Evolutionary conservation across 2,329 filamentous ascomycete genomes (phyloP).

Genomic region (Pseudocercospora pini-densiflorae): DNA sequence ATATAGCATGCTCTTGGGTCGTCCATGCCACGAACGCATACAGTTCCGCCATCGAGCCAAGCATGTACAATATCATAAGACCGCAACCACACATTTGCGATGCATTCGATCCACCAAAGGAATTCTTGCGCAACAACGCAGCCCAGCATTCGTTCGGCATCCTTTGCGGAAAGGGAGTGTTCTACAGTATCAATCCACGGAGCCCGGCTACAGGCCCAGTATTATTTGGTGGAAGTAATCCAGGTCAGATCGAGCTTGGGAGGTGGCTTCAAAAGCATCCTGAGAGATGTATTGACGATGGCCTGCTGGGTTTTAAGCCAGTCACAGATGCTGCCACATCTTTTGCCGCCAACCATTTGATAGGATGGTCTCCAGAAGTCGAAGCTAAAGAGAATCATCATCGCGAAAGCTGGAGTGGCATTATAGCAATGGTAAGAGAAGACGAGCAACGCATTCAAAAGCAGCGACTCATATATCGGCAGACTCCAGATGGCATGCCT

Average conservation of each 20-base stretch:
- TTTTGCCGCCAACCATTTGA: neutral
- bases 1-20: conserved; percentile 64
- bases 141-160: neutral
- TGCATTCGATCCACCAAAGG: neutral
- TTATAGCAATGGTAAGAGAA: neutral
- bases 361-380: neutral
- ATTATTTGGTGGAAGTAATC: conserved; percentile 1
- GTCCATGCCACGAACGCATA: conserved; percentile 84
- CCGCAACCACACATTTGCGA: conserved; percentile 6
- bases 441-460: neutral
- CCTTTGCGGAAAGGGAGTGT: neutral
- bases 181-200: conserved; percentile 4
- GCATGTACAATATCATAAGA: neutral
- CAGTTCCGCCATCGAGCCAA: conserved; percentile 57
- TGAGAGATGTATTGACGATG: neutral
- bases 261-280: neutral
- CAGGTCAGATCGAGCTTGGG: neutral
- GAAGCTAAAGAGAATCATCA: neutral
- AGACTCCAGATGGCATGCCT: conserved; percentile 5
- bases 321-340: neutral
- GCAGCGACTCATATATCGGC: neutral
- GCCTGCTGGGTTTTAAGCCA: neutral
- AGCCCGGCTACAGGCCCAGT: neutral
- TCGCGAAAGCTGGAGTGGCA: neutral
- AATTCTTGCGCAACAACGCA: neutral